These are phyloP conservation scores for Phoma sp. DNA, from an alignment of 2,329 filamentous ascomycete species.

Conservation along the genomic window DNA sequence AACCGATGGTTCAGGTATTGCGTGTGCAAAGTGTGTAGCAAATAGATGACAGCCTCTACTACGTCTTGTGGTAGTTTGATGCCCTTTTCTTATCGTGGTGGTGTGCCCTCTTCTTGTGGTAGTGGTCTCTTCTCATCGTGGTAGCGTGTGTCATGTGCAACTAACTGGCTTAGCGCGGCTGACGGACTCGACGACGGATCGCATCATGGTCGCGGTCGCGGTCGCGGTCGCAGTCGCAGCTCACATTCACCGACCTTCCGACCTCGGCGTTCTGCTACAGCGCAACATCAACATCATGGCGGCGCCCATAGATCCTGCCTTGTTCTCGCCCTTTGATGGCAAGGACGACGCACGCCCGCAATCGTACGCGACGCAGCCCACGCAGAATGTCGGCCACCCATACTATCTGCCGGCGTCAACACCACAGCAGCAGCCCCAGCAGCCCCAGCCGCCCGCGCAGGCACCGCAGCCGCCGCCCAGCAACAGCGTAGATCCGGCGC, in stretches of 20 bases:
- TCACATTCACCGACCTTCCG: slow-evolving; percentile 3
- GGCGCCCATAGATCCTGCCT: slow-evolving; percentile 41
- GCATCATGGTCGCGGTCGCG: no score
- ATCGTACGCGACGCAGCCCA: slow-evolving; percentile 34
- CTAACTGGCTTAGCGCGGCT: no score
- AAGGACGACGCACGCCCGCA: slow-evolving; percentile 18
- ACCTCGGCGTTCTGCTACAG: not conserved
- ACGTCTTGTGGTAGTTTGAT: no score
- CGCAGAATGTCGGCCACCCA: slow-evolving; percentile 33
- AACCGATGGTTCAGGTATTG: no score
- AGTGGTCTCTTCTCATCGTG: no score
- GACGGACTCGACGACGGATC: no score
- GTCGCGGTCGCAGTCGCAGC: not conserved
- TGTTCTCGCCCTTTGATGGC: slow-evolving; percentile 36
- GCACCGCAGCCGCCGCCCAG: slow-evolving; percentile 25
- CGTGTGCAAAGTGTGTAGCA: no score
- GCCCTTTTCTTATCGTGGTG: no score
- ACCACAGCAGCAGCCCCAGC: slow-evolving; percentile 24
- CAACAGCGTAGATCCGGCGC: slow-evolving; percentile 39
- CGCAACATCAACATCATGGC: slow-evolving; percentile 32
- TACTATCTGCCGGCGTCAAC: slow-evolving; percentile 41
- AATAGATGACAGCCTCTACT: no score
- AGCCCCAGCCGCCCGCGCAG: slow-evolving; percentile 23
- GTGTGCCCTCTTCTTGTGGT: no score
- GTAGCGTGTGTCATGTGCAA: no score